phyloP scores from a whole-genome alignment of 768 basidiomycete genomes.

The Lactifluus volemus region DNA sequence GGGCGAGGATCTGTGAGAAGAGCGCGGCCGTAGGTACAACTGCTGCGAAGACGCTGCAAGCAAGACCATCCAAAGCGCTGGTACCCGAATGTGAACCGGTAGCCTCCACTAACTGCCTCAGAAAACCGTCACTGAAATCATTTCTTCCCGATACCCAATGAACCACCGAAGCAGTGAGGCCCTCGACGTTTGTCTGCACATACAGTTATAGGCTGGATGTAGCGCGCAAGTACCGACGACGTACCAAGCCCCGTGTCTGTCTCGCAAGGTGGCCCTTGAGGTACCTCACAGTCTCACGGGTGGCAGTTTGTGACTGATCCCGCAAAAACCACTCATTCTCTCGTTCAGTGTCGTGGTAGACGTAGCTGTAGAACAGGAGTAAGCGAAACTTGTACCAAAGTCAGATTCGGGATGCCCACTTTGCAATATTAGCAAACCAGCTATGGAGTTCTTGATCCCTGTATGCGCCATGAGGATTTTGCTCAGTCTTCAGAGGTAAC shows the following conservation, averaged over 20 bases:
- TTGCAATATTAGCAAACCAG: slow-evolving; percentile 6
- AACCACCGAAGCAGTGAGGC: slow-evolving; percentile 20
- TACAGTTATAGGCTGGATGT: not conserved
- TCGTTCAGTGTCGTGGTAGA: slow-evolving; percentile 29
- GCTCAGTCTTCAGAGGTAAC: slow-evolving; percentile 8
- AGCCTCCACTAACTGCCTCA: slow-evolving; percentile 20
- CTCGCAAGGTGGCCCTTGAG: slow-evolving; percentile 18
- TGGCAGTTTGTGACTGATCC: slow-evolving; percentile 23
- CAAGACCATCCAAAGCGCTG: slow-evolving; percentile 30
- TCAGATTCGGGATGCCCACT: not conserved
- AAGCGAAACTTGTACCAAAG: not conserved
- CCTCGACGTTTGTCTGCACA: not conserved
- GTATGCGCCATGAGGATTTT: slow-evolving; percentile 4
- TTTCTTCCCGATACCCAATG: slow-evolving; percentile 21
- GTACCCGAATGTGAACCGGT: slow-evolving; percentile 10
- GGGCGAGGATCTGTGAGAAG: slow-evolving; percentile 47
- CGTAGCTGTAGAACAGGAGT: slow-evolving; percentile 25
- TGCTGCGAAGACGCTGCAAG: slow-evolving; percentile 43
- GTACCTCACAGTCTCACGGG: slow-evolving; percentile 22
- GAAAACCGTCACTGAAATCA: slow-evolving; percentile 12
- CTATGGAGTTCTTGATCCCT: slow-evolving; percentile 7
- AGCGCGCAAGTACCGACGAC: not conserved
- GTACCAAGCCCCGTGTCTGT: slow-evolving; percentile 4
- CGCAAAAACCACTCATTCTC: slow-evolving; percentile 28
- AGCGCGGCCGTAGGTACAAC: slow-evolving; percentile 46